Evolutionary conservation across 768 basidiomycete genomes (phyloP).

Genomic region (Clathrus columnatus): DNA sequence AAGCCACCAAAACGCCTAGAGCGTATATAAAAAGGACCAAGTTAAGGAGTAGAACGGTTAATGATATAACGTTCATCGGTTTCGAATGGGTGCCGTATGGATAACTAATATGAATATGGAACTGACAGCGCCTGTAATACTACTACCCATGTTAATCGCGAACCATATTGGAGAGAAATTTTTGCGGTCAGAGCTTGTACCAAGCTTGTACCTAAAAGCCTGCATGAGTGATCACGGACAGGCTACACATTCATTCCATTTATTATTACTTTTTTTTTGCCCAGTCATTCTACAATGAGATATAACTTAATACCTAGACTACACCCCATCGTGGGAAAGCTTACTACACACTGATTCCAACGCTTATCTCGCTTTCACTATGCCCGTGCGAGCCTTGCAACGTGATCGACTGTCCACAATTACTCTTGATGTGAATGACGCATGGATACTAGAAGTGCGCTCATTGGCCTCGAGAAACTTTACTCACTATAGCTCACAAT

Average conservation of each 20-base stretch:
- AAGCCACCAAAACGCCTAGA: constrained; percentile 70
- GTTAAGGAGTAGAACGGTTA: constrained; percentile 53
- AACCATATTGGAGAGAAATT: constrained; percentile 52
- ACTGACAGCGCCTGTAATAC: constrained; percentile 43
- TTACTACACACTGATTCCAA: too few relatives aligned
- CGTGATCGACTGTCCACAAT: background rate
- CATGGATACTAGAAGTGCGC: background rate
- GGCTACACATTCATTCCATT: too few relatives aligned
- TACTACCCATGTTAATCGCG: constrained; percentile 50
- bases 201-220: too few relatives aligned
- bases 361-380: too few relatives aligned
- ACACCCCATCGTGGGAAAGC: too few relatives aligned
- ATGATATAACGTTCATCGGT: constrained; percentile 33
- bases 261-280: too few relatives aligned
- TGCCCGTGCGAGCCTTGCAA: constrained; percentile 1
- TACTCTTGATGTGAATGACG: background rate
- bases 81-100: constrained; percentile 41
- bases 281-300: too few relatives aligned
- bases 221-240: too few relatives aligned
- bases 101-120: constrained; percentile 47
- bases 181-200: too few relatives aligned
- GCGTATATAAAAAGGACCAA: constrained; percentile 43
- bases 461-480: background rate
- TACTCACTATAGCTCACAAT: background rate
- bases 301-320: too few relatives aligned